These are phyloP conservation scores for Monosporascus sp. DNA, from an alignment of 2,329 filamentous ascomycete species.

Conservation along the genomic window DNA sequence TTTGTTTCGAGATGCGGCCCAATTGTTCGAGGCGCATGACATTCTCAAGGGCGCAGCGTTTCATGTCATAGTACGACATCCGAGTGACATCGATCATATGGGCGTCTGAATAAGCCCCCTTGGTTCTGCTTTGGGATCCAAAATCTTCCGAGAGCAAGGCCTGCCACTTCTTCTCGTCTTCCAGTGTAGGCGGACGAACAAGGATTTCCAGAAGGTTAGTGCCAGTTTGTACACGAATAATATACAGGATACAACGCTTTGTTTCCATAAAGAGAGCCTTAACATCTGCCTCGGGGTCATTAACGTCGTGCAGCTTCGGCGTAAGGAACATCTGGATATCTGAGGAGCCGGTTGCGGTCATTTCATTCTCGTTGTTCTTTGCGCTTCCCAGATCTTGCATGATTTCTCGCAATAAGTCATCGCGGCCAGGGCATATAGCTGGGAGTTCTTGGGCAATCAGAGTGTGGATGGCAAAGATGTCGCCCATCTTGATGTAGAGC, in stretches of 20 bases:
- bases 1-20: slow-evolving; percentile 82
- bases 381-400: slow-evolving; percentile 91
- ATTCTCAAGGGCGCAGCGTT: slow-evolving; percentile 89
- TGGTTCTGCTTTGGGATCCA: slow-evolving; percentile 58
- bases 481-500: slow-evolving; percentile 97
- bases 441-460: slow-evolving; percentile 76
- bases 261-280: slow-evolving; percentile 97
- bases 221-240: slow-evolving; percentile 92
- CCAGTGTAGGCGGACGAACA: slow-evolving; percentile 77
- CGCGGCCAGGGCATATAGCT: slow-evolving; percentile 70
- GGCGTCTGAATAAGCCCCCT: slow-evolving; percentile 82
- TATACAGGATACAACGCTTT: slow-evolving; percentile 93
- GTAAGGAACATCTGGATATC: slow-evolving; percentile 90
- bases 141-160: slow-evolving; percentile 79
- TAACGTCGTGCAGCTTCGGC: slow-evolving; percentile 81
- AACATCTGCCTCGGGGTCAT: slow-evolving; percentile 87
- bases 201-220: slow-evolving; percentile 91
- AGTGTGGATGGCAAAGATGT: slow-evolving; percentile 94
- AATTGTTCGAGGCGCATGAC: slow-evolving; percentile 83
- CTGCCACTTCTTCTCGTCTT: slow-evolving; percentile 89
- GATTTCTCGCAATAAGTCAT: slow-evolving; percentile 86
- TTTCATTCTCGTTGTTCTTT: slow-evolving; percentile 92
- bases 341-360: slow-evolving; percentile 77
- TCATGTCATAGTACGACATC: slow-evolving; percentile 87
- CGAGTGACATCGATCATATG: slow-evolving; percentile 85